Conservation (phyloP, 225 moss, liverwort and hornwort genomes). For the Marchantia paleacea region DNA sequence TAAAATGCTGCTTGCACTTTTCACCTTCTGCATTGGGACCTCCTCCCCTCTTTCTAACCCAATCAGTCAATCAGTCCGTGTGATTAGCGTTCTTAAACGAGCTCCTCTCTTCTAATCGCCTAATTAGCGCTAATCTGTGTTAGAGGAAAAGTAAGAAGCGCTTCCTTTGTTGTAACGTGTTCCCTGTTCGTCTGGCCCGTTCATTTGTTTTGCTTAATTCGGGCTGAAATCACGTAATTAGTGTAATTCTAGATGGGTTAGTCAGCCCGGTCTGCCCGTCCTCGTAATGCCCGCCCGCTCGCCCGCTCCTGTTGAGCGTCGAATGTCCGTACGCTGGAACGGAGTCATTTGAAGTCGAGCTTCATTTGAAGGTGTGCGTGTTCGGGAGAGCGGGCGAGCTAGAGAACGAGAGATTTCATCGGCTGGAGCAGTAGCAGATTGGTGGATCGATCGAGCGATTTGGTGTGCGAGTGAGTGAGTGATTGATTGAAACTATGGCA, state of each 20-base stretch:
- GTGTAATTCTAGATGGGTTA: not conserved
- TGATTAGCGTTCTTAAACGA: not conserved
- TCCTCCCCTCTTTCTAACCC: not conserved
- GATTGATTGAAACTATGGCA: constrained; percentile 11
- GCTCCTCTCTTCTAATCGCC: not conserved
- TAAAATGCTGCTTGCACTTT: not conserved
- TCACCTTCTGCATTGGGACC: not conserved
- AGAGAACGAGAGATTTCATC: not conserved
- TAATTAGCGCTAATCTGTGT: not conserved
- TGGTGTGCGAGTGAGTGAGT: not conserved
- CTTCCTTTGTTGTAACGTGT: not conserved
- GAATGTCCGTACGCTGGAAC: not conserved
- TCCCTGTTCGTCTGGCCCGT: not conserved
- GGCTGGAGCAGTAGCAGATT: not conserved
- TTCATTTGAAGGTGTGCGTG: not conserved
- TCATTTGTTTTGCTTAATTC: not conserved
- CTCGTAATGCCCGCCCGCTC: constrained; percentile 6
- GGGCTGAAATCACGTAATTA: not conserved
- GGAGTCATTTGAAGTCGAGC: not conserved
- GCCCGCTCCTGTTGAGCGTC: not conserved
- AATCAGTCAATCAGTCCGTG: not conserved
- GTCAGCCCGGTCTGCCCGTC: not conserved
- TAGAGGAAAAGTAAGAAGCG: not conserved
- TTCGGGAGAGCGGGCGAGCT: not conserved
- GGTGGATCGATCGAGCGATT: not conserved